A percentile compares a stretch with the other conserved stretches of the same genome.
Evolutionary conservation across 164 flowering plant species (phyloP).

Genomic region (Vitis riparia): DNA sequence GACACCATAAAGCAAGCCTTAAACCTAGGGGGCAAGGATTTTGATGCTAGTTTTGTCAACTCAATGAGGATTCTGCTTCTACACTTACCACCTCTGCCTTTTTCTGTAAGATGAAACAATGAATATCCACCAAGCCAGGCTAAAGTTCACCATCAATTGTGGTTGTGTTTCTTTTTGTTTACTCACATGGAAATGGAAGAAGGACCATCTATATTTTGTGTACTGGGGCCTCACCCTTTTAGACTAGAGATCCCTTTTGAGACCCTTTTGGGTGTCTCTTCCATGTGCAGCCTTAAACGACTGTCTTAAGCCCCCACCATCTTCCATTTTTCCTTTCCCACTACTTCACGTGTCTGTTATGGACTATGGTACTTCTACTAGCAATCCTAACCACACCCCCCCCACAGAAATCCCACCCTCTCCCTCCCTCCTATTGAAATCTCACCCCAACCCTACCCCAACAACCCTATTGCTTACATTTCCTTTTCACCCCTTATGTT

Average conservation of each 20-base stretch:
- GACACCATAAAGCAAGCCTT: conserved; percentile 2
- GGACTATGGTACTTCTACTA: too few species aligned
- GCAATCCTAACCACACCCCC: too few species aligned
- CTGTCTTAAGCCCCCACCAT: too few species aligned
- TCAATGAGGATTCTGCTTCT: neutral
- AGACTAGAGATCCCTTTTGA: conserved; percentile 2
- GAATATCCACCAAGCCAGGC: conserved; percentile 7
- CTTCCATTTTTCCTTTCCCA: too few species aligned
- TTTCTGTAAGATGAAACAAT: neutral
- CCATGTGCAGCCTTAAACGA: too few species aligned
- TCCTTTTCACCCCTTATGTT: too few species aligned
- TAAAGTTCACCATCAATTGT: neutral
- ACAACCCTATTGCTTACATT: too few species aligned
- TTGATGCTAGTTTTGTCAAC: neutral
- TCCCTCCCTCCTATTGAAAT: too few species aligned
- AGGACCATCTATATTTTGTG: conserved; percentile 11
- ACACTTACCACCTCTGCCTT: neutral
- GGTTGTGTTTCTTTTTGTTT: conserved; percentile 3
- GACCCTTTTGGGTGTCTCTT: neutral
- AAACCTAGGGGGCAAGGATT: too few species aligned
- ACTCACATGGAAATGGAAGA: conserved; percentile 6
- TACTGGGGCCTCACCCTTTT: neutral
- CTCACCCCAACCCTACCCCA: too few species aligned
- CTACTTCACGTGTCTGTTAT: too few species aligned
- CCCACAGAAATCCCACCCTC: too few species aligned